Evolutionary conservation across 768 basidiomycete genomes (phyloP).

Genomic region (Rhodotorula paludigena): DNA sequence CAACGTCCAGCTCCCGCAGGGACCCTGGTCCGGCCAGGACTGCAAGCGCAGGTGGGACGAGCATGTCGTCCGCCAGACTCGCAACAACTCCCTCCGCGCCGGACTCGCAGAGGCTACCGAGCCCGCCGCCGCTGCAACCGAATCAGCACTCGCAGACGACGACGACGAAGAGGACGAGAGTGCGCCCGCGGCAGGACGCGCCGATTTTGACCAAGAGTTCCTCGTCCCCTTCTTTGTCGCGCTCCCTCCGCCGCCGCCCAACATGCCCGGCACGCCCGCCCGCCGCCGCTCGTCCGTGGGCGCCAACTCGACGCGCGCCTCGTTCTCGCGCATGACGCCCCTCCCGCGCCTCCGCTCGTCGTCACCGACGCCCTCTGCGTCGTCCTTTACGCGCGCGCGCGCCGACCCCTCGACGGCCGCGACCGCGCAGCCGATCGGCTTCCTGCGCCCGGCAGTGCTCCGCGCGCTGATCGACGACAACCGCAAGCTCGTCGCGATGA

Average conservation of each 20-base stretch:
- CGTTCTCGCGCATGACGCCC: constrained; percentile 54
- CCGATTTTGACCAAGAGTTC: constrained; percentile 24
- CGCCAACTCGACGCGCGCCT: constrained; percentile 48
- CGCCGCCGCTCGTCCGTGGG: constrained; percentile 49
- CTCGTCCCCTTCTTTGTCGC: constrained; percentile 41
- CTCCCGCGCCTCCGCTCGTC: constrained; percentile 47
- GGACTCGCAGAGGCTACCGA: not conserved
- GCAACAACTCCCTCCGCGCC: no score
- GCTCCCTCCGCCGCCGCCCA: not conserved
- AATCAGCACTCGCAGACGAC: constrained; percentile 20
- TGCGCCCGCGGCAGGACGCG: no score
- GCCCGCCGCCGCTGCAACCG: not conserved
- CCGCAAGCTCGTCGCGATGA: constrained; percentile 45
- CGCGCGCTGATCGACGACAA: constrained; percentile 44
- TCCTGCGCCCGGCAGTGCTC: constrained; percentile 47
- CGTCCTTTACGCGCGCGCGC: not conserved
- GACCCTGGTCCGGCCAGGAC: constrained; percentile 41
- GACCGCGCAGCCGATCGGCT: constrained; percentile 48
- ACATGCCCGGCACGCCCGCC: not conserved
- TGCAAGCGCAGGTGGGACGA: constrained; percentile 48
- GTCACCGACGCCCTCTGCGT: not conserved
- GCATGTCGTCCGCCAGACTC: not conserved
- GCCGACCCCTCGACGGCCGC: not conserved
- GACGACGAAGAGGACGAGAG: constrained; percentile 20
- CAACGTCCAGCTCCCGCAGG: constrained; percentile 57